Percentiles rank a stretch among this genome's conserved stretches.
These are phyloP conservation scores for Persicaria maculosa DNA, from an alignment of 148 eudicot genomes.

Conservation along the genomic window DNA sequence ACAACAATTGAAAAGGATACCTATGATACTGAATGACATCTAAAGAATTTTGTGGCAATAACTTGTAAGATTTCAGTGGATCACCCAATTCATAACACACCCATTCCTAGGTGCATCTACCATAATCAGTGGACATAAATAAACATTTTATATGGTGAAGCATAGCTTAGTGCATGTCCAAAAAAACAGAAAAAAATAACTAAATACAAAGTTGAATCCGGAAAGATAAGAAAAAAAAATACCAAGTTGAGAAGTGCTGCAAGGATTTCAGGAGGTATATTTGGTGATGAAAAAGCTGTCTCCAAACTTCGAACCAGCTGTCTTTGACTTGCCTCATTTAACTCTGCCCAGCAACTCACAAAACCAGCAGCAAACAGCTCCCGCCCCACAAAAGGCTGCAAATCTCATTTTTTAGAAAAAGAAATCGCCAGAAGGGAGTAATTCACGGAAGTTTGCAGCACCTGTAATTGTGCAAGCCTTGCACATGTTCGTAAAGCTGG, in stretches of 20 bases:
- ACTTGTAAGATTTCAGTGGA: not conserved
- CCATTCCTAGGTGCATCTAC: not conserved
- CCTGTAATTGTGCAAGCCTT: constrained; percentile 95
- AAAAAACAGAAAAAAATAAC: not conserved
- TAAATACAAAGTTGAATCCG: not conserved
- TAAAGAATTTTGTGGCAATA: not conserved
- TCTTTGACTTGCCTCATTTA: constrained; percentile 73
- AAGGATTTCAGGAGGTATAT: constrained; percentile 93
- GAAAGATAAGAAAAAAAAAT: constrained; percentile 2
- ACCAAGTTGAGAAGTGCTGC: constrained; percentile 98
- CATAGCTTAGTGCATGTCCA: not conserved
- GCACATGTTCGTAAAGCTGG: constrained; percentile 98
- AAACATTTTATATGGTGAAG: not conserved
- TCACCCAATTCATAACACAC: constrained; percentile 1
- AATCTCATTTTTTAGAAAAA: constrained; percentile 21
- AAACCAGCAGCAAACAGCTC: constrained; percentile 98
- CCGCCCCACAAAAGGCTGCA: constrained; percentile 96
- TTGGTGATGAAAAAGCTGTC: constrained; percentile 96
- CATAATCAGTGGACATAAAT: not conserved
- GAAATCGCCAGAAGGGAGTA: not conserved
- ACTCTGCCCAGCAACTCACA: constrained; percentile 97
- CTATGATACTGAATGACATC: not conserved
- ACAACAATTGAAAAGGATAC: not conserved
- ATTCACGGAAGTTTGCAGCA: constrained; percentile 16
- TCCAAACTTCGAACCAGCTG: constrained; percentile 82